Evolutionary conservation across 1,284 basidiomycete species (phyloP).

Genomic region (Hymenochaete sp.): DNA sequence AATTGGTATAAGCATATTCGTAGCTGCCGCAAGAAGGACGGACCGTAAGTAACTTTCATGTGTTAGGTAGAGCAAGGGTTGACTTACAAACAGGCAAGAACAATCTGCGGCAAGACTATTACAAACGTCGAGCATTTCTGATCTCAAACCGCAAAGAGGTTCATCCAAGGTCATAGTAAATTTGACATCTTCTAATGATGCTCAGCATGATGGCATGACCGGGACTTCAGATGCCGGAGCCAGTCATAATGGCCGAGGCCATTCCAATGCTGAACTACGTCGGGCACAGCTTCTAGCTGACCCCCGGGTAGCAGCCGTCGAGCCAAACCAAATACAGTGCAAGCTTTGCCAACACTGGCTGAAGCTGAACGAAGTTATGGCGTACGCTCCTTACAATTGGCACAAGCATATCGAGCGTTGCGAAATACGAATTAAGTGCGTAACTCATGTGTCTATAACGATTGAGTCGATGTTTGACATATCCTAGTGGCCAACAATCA

Average conservation of each 20-base stretch:
- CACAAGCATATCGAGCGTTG: slow-evolving; percentile 15
- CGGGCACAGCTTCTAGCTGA: slow-evolving; percentile 15
- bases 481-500: no score
- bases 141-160: no score
- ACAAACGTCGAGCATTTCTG: no score
- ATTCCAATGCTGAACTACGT: slow-evolving; percentile 14
- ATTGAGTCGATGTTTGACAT: no score
- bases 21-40: slow-evolving; percentile 9
- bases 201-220: no score
- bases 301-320: slow-evolving; percentile 13
- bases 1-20: slow-evolving; percentile 15
- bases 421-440: slow-evolving; percentile 4
- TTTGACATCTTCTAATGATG: no score
- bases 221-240: not conserved
- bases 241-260: not conserved
- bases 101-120: no score
- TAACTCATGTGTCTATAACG: no score
- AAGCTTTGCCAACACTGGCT: slow-evolving; percentile 16
- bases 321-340: slow-evolving; percentile 16
- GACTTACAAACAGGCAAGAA: no score
- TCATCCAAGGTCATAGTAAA: no score
- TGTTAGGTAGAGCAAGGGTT: no score
- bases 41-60: slow-evolving; percentile 6
- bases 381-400: slow-evolving; percentile 17
- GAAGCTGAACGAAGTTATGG: slow-evolving; percentile 16